A percentile compares a stretch with the other conserved stretches of the same genome.
Evolutionary conservation across 805 yeast species (phyloP).

Genomic region (Debaryomyces maramus): DNA sequence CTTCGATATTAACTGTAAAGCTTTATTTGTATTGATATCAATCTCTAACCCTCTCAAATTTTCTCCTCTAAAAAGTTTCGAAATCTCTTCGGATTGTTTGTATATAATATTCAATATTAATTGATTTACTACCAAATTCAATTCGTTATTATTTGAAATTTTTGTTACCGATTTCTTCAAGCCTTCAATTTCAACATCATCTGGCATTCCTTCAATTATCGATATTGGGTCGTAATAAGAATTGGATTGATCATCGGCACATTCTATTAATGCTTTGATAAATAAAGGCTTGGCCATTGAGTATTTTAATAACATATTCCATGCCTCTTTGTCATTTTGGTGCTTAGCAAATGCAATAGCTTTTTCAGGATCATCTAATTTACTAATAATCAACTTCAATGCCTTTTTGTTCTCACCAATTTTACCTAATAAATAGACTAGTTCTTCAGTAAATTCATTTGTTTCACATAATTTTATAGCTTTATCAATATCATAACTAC

Average conservation of each 20-base stretch:
- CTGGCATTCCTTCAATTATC: conserved; percentile 65
- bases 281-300: conserved; percentile 75
- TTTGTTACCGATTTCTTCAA: conserved; percentile 59
- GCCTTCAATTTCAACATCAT: conserved; percentile 61
- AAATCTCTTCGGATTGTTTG: conserved; percentile 29
- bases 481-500: conserved; percentile 62
- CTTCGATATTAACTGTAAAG: conserved; percentile 20
- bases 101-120: conserved; percentile 46
- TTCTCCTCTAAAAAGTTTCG: conserved; percentile 19
- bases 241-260: conserved; percentile 55
- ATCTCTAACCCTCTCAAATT: conserved; percentile 30
- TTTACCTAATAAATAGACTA: conserved; percentile 78
- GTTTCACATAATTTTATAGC: conserved; percentile 70
- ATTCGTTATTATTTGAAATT: conserved; percentile 63
- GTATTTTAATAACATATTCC: conserved; percentile 73
- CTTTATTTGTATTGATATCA: conserved; percentile 15
- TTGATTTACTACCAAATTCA: conserved; percentile 50
- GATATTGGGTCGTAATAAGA: conserved; percentile 59
- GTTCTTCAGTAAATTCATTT: conserved; percentile 58
- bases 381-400: conserved; percentile 69
- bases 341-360: conserved; percentile 79
- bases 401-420: conserved; percentile 82
- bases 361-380: conserved; percentile 71
- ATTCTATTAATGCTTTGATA: conserved; percentile 69
- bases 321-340: conserved; percentile 70